Evolutionary conservation across 2,329 filamentous ascomycete genomes (phyloP), one percentile per base, ranked within the genome.

Genomic region (Gaeumannomyces tritici): DNA sequence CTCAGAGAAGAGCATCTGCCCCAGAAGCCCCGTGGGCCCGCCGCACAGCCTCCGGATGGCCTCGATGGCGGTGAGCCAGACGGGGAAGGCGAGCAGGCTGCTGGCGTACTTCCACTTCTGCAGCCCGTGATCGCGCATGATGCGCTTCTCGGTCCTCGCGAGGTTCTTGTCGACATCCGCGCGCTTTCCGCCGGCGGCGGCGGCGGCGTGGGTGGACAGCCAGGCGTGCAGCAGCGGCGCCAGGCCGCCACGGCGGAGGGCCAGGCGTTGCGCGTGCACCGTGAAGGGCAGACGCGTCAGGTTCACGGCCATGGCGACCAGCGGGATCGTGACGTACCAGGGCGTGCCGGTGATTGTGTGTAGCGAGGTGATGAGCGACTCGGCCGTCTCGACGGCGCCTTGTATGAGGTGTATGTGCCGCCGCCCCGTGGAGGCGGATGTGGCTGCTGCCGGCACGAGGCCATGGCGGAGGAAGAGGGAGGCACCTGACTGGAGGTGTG

Each of bases 311-410:
- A 83, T 64, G 8, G 81, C 80, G 18, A 81, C 72, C n/a, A 81
- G 72, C 5, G 83, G 82, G 58, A 86, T 81, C 31, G 77, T 75
- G 35, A 83, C 65, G 66, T 75, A 83, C 83, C 83, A 86, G 1
- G 82, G 81, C 1, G 80, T 69, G 51, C 77, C 76, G 28, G 74
- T 73, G 59, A 68, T 55, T 28, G 64, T 63, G 67, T 86, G 82
- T 12, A 80, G 61, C 57, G 71, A 72, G 47, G 75, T 69, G 60
- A 85, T 75, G 64, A 75, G 67, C 61, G 77, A 70, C 35, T 80
- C 76, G 4, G 79, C 73, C 59, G 70, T 66, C 29, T 76, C 68
- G 61, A 81, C 69, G 54, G 73, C 63, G 5, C 67, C 55, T 11
- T 68, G 70, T 26, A 75, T 33, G 7, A 67, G 55, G 28, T 31